Base-by-base conservation (phyloP, 1,284 basidiomycete species). In the Ustilago nuda region DNA sequence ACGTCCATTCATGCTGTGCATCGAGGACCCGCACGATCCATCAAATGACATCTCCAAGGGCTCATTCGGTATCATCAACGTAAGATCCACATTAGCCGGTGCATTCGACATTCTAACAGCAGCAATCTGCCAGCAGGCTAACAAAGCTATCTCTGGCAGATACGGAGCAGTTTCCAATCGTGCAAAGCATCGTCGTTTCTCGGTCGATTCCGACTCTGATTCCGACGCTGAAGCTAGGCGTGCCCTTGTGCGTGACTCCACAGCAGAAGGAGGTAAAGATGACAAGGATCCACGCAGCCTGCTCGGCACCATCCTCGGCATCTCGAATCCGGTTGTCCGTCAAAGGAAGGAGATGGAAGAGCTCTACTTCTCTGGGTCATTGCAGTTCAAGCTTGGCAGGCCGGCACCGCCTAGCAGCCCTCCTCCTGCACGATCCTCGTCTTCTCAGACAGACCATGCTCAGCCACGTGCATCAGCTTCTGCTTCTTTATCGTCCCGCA, bases 1-100 rank as follows among this genome's bases (percentile, higher is more conserved):
- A 27, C 90, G 90, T 85, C 87, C 89, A 15, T 89, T 89, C 71
- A 87, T 93, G 74, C 87, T 99, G 54, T 92, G 91, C 23, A 93
- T 99, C 48, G 95, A 99, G 86, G 96, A 99, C 86, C 96, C 96
- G n/a, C 92, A 92, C 33, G 94, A 98, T 87, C 87, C 90, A 17
- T 88, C 91, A 43, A 98, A 98, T 85, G 96, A 99, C 86, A 94
- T 99, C 45, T 94, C 94, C 0, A 91, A 89, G 56, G 93, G 94
- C 2, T 95, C 95, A 0, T 96, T 91, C 86, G 91, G 91, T 30
- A 94, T 98, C 72, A 88, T 89, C 37, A 91, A 91, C 80, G 94
- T 98, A 51, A 90, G 92, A 23, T 90, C 91, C 61, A 92, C 93
- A 0, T 89, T 98, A 62, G 91, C 92, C 0, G 95, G 95, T 4